These are phyloP conservation scores for Chlorociboria aeruginascens DNA, from an alignment of 495 filamentous ascomycete genomes.

Conservation along the genomic window DNA sequence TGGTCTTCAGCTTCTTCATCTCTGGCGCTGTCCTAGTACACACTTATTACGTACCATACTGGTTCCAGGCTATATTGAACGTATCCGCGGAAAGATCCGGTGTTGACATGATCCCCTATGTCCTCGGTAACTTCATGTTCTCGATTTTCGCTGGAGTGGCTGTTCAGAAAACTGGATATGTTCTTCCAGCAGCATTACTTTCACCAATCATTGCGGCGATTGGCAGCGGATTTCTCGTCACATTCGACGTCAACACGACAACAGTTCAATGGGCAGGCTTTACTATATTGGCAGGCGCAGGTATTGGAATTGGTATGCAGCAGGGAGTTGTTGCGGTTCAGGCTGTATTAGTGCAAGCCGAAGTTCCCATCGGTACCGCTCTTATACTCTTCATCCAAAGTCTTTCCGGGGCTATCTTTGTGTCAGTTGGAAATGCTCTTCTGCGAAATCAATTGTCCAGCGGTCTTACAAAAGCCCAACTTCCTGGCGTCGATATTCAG, in stretches of 20 bases:
- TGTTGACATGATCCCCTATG: conserved; percentile 64
- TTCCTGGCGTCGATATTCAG: conserved; percentile 13
- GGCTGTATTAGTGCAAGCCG: conserved; percentile 45
- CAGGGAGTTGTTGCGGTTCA: conserved; percentile 61
- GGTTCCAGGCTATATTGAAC: conserved; percentile 78
- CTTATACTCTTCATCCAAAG: conserved; percentile 60
- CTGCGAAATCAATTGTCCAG: conserved; percentile 49
- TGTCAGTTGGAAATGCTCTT: conserved; percentile 65
- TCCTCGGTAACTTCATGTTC: conserved; percentile 49
- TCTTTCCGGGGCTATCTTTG: conserved; percentile 60
- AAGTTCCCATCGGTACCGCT: conserved; percentile 56
- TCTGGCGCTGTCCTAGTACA: conserved; percentile 58
- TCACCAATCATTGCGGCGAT: conserved; percentile 47
- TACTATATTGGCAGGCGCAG: conserved; percentile 4
- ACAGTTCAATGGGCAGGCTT: conserved; percentile 57
- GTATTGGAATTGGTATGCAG: conserved; percentile 12
- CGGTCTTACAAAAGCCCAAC: conserved; percentile 29
- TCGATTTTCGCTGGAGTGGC: conserved; percentile 49
- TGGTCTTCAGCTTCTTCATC: conserved; percentile 41
- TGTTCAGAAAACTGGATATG: conserved; percentile 58
- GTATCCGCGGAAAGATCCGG: conserved; percentile 57
- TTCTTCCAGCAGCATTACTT: conserved; percentile 59
- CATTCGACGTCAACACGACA: conserved; percentile 41
- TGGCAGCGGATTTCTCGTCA: conserved; percentile 60
- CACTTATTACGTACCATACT: conserved; percentile 68